Base-by-base conservation (phyloP, 2,329 filamentous ascomycete genomes). In the Hansfordia pulvinata region DNA sequence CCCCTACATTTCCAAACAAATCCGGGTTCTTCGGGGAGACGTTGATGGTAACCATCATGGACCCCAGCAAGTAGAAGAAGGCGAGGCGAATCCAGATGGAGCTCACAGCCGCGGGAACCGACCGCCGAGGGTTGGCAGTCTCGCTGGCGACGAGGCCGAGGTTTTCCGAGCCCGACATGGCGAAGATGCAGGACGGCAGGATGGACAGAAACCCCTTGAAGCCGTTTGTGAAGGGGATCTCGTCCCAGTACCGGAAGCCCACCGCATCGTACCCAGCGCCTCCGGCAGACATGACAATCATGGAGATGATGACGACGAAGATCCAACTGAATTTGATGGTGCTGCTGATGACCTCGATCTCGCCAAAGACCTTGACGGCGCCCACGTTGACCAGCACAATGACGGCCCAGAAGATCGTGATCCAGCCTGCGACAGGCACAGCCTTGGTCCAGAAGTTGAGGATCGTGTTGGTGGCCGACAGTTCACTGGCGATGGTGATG, bases 151-250 rank as follows among this genome's bases (percentile, higher is more conserved):
- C 53, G 4, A 62, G 41, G 11, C 55, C 56, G 7, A 43, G 42
- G 32, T 54, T 57, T 31, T 62, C 58, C 1, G 52, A 52, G 6
- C 56, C 57, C 5, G 54, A 59, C 39, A 70, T 71, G 16, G 67
- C 62, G 41, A 72, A 72, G 10, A 60, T 39, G 19, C 36, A 37
- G 20, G 36, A 38, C 3, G 67, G 32, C 36, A 72, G 60, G n/a
- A 70, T 64, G 10, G 55, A 53, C 38, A 68, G 68, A 40, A 72
- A 64, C 3, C 56, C 57, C 30, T 55, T 58, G 47, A 60, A 58
- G 26, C 55, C 56, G 30, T 62, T 43, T 3, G 46, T 55, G 33
- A 60, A 60, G 6, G 54, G 42, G 20, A 39, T 42, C 8, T 39
- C 32, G 34, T 56, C 52, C 58, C 58, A 61, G 41, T 60, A 61